phyloP scores from a whole-genome alignment of 2,329 filamentous ascomycete genomes.

The Alternaria dauci region DNA sequence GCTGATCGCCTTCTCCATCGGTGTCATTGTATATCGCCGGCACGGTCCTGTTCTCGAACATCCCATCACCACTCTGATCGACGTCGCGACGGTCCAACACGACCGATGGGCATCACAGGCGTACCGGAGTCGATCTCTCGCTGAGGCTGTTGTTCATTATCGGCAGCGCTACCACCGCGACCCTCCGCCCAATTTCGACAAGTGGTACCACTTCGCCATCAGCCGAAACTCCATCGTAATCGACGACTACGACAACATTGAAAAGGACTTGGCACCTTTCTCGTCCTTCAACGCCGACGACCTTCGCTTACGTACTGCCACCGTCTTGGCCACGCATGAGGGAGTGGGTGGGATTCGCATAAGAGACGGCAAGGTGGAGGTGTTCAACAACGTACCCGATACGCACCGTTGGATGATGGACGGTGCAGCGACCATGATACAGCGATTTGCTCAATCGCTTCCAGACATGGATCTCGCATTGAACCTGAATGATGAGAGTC shows the following conservation, averaged over 20 bases:
- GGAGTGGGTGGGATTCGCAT: constrained; percentile 65
- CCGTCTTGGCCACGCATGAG: constrained; percentile 62
- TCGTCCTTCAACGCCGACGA: constrained; percentile 60
- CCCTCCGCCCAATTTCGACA: constrained; percentile 67
- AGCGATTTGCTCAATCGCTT: constrained; percentile 58
- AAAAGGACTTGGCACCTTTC: constrained; percentile 65
- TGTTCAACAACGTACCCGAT: constrained; percentile 56
- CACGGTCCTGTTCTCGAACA: constrained; percentile 57
- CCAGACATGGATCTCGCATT: constrained; percentile 71
- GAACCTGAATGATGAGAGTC: constrained; percentile 68
- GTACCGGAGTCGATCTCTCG: constrained; percentile 57
- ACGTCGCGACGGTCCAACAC: constrained; percentile 58
- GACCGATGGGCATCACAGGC: constrained; percentile 60
- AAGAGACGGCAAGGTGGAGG: constrained; percentile 59
- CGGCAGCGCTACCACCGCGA: constrained; percentile 60
- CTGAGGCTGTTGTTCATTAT: constrained; percentile 62
- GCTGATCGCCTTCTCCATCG: constrained; percentile 50
- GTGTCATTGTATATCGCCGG: constrained; percentile 48
- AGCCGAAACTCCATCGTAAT: constrained; percentile 62
- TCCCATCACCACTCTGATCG: constrained; percentile 65
- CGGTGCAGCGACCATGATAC: constrained; percentile 63
- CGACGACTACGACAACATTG: constrained; percentile 68
- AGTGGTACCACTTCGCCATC: constrained; percentile 66
- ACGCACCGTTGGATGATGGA: constrained; percentile 68
- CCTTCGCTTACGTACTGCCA: constrained; percentile 62